Percentiles rank a stretch among this genome's conserved stretches.
phyloP scores from a whole-genome alignment of 2,329 filamentous ascomycete species.

The Ploettnerulaceae sp. region DNA sequence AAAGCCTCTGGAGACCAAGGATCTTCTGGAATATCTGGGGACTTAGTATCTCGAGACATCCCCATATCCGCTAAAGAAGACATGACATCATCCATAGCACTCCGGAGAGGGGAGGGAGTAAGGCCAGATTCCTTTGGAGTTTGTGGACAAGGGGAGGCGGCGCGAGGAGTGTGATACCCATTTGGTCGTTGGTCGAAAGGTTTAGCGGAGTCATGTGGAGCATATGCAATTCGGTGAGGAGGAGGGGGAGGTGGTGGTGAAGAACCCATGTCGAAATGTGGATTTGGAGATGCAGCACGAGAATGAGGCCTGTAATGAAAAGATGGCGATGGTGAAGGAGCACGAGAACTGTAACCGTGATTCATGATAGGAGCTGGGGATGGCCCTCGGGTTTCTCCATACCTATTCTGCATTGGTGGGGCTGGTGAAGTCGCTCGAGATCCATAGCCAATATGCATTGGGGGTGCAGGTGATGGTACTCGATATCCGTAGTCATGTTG shows the following conservation, averaged over 20 bases:
- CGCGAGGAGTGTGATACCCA: conserved; percentile 51
- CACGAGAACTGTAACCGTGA: conserved; percentile 37
- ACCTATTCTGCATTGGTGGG: conserved; percentile 33
- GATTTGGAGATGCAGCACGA: conserved; percentile 38
- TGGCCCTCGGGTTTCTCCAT: conserved; percentile 27
- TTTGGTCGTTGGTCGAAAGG: conserved; percentile 39
- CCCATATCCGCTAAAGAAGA: conserved; percentile 87
- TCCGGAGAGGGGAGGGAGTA: conserved; percentile 86
- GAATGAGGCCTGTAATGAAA: conserved; percentile 33
- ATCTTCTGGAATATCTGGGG: conserved; percentile 55
- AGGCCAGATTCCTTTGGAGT: conserved; percentile 63
- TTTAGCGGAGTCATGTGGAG: conserved; percentile 29
- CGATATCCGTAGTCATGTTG: conserved; percentile 32
- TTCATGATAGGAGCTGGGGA: conserved; percentile 30
- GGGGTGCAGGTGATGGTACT: conserved; percentile 31
- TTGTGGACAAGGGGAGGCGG: conserved; percentile 59
- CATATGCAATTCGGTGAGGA: conserved; percentile 65
- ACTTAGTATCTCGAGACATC: conserved; percentile 51
- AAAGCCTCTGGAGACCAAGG: conserved; percentile 93
- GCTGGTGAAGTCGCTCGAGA: conserved; percentile 41
- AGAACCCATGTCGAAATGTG: conserved; percentile 33
- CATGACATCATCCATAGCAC: conserved; percentile 98
- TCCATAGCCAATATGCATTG: conserved; percentile 33
- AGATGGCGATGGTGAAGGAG: conserved; percentile 29
- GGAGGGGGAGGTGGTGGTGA: conserved; percentile 70